Base-by-base conservation (phyloP, 805 yeast genomes). In the Tetrapisispora namnaoensis region DNA sequence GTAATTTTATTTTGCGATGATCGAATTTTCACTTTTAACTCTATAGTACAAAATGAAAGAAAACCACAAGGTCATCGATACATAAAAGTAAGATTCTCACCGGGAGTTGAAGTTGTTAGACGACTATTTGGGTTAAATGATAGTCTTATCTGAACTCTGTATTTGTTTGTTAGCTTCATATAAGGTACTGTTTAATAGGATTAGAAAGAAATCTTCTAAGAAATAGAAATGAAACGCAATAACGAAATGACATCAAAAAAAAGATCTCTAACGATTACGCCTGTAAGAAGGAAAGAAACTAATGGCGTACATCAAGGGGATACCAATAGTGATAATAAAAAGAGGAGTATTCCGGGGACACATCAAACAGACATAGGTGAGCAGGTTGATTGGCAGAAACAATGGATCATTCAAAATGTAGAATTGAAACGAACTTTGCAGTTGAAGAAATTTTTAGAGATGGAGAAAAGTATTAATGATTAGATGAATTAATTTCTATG, bases 401-500 rank as follows among this genome's bases (percentile, higher is more conserved):
- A 53, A 38, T 51, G 44, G 34, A 38, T 60, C 2, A 49, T 60
- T 13, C 58, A 55, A 32, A 47, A 41, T 8, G 49, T 49, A 20
- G 64, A 61, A 42, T 35, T 59, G 20, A 48, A 53, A 28, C 48
- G 61, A 39, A 27, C 57, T 37, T 51, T 48, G 27, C 50, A 50
- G 46, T 49, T 59, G 43, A 56, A 58, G 35, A 51, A 51, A 17
- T 60, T 55, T 46, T 45, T 61, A 47, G 63, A 60, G 38, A 30
- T 60, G 27, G 64, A 61, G 48, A 54, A 28, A 35, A 34, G 17
- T 6, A 13, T 45, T 5, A 37, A 37, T 32, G 35, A 32, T 14
- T 32, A 14, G 22, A 10, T 28, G 13, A 21, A 32, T 32, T 27
- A 21, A 17, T 7, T 22, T 32, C n/a, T 14, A 4, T 34, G 35